A percentile compares a stretch with the other conserved stretches of the same genome.
phyloP scores from a whole-genome alignment of 495 filamentous ascomycete species.

The Astrothelium macrocarpum region DNA sequence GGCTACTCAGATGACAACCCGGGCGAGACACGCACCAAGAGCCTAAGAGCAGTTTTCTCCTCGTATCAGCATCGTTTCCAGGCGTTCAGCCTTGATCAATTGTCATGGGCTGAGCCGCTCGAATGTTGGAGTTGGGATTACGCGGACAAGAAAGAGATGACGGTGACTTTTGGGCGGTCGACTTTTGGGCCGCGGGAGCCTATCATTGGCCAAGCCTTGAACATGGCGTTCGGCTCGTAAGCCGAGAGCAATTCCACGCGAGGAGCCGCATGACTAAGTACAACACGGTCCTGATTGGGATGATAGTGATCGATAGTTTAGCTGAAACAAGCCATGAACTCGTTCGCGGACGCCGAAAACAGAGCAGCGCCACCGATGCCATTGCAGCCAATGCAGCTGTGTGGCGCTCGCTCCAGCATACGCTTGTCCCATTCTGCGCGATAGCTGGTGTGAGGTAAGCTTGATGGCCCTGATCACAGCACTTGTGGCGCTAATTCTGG shows the following conservation, averaged over 20 bases:
- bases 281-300: neutral
- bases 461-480: no score
- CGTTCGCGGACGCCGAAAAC: neutral
- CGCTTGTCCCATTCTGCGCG: no score
- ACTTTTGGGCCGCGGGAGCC: neutral
- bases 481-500: neutral
- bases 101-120: neutral
- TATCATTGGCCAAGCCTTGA: neutral
- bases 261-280: neutral
- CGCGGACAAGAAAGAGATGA: neutral
- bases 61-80: neutral
- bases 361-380: neutral
- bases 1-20: neutral
- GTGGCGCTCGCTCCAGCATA: no score
- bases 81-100: neutral
- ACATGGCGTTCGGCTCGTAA: neutral
- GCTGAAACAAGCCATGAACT: neutral
- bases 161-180: neutral
- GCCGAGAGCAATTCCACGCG: neutral
- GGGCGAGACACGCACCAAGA: neutral
- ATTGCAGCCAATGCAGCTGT: neutral
- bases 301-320: neutral
- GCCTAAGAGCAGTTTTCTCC: neutral
- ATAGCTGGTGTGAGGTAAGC: no score
- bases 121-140: conserved; percentile 1